Conservation (phyloP, 2,329 filamentous ascomycete species). For the Tolypocladium cylindrosporum region DNA sequence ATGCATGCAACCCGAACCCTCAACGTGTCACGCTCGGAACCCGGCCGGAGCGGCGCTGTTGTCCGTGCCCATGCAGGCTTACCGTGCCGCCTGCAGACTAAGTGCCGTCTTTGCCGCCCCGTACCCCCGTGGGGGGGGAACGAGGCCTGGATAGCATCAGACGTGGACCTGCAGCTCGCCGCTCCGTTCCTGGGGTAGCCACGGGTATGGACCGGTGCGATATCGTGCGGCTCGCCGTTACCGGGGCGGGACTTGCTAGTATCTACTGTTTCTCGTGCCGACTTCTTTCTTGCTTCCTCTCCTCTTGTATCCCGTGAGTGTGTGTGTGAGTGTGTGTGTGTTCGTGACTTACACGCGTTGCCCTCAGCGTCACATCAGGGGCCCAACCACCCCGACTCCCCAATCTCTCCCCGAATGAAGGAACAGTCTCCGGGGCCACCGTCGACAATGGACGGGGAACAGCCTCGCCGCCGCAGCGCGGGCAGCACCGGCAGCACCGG, state of each 20-base stretch:
- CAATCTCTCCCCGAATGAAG: not conserved
- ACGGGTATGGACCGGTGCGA: not conserved
- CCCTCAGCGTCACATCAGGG: not conserved
- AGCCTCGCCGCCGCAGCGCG: not conserved
- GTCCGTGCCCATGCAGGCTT: not conserved
- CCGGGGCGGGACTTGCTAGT: not conserved
- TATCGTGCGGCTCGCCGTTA: not conserved
- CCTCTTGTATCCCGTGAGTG: too few species aligned
- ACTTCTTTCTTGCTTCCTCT: not conserved
- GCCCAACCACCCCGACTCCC: not conserved
- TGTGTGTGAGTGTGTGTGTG: too few species aligned
- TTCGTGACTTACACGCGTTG: not conserved
- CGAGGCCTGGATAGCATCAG: not conserved
- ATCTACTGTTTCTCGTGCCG: not conserved
- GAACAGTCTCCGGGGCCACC: not conserved
- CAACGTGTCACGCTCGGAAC: not conserved
- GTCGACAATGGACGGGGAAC: not conserved
- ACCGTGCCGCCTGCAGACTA: not conserved
- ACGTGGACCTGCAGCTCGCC: not conserved
- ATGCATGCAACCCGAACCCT: not conserved
- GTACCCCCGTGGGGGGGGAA: not conserved
- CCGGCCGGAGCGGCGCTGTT: not conserved
- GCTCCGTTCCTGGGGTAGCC: not conserved
- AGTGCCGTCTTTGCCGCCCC: not conserved
- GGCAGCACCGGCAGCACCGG: not conserved